Evolutionary conservation across 208 protist species (phyloP), one percentile per base, ranked within the genome.

Genomic region (Trypanosoma cruzi): DNA sequence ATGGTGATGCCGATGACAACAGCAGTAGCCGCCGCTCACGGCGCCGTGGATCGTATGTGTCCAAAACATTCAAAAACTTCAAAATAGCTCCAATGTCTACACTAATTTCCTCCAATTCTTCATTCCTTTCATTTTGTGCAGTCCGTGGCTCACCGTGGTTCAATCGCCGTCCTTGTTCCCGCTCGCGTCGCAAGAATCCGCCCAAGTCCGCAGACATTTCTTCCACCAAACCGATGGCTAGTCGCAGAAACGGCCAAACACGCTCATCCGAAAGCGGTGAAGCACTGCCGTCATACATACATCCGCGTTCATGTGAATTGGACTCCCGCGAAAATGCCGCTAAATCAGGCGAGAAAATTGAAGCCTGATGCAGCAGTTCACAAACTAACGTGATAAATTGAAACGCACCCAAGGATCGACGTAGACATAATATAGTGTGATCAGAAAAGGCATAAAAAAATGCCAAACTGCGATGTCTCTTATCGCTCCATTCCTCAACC

Each of bases 361-460:
- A 18, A 0, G 63, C 54, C 18, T 59, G 56, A 13, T 44, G 57
- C 20, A 77, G 18, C 8, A 77, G 37, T 20, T 71, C 64, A 8
- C 16, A 49, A 8, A 77, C 63, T 67, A 77, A 71, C 2, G 10
- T 13, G 60, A 77, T 67, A 58, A 77, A 77, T 13, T 26, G 24
- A 46, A 46, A 77, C 11, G 71, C 64, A 1, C 71, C 71, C 20
- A 77, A 61, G 10, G 71, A 57, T 52, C 37, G 40, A 14, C 64
- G 63, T 32, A 77, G 46, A 20, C 24, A 49, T 18, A 49, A 14
- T 52, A 77, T 57, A 34, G 40, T 56, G 10, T 44, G 2, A 11
- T 68, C 63, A 7, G 71, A 71, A 48, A 77, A 71, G 32, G 64
- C 44, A 40, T 66, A 71, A 31, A 77, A 44, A 48, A 71, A n/a